These are phyloP conservation scores for Kurtzmaniella quercitrusa DNA, from an alignment of 1,139 yeast genomes.

Conservation along the genomic window DNA sequence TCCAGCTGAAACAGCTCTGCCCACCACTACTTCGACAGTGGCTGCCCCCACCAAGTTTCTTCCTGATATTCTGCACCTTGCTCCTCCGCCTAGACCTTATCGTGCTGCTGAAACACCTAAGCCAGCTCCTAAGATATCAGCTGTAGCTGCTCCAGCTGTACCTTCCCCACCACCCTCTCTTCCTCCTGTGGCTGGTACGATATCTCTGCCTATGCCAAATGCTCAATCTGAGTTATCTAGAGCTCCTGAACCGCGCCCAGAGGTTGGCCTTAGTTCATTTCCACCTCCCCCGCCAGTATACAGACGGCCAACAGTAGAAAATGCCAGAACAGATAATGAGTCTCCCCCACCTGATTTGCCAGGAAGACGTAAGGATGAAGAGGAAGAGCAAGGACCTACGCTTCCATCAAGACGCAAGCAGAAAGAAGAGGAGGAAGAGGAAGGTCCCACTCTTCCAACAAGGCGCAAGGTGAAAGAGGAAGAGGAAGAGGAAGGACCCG, in stretches of 20 bases:
- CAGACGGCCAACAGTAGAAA: background rate
- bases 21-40: slow-evolving; percentile 2
- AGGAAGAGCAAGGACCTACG: background rate
- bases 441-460: background rate
- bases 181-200: too few species aligned
- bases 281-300: slow-evolving; percentile 12
- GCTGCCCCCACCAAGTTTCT: background rate
- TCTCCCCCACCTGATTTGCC: background rate
- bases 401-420: background rate
- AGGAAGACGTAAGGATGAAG: background rate
- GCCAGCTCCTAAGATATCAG: slow-evolving; percentile 4
- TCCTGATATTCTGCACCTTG: background rate
- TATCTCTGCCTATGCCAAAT: background rate
- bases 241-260: background rate
- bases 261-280: slow-evolving; percentile 4
- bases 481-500: background rate
- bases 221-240: background rate
- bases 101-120: background rate
- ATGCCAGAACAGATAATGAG: background rate
- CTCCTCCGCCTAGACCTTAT: slow-evolving; percentile 3
- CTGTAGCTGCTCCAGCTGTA: background rate
- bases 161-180: slow-evolving; percentile 7
- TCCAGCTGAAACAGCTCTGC: background rate
- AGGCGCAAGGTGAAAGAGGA: too few species aligned
- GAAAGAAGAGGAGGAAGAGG: background rate